Evolutionary conservation across 1,284 basidiomycete genomes (phyloP).

Genomic region (Rhodofomes roseus): DNA sequence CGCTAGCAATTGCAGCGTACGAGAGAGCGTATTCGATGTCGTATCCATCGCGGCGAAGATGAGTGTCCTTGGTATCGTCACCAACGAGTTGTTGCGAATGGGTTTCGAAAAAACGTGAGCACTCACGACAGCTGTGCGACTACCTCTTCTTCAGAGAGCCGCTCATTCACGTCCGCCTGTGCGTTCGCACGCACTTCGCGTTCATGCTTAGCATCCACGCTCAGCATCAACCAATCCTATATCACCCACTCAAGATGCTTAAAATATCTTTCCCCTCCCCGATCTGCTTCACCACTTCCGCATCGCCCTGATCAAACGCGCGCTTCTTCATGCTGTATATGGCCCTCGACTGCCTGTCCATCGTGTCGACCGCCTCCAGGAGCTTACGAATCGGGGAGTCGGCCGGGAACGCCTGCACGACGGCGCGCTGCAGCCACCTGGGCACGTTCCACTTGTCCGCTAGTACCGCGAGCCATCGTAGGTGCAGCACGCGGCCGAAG

Average conservation of each 20-base stretch:
- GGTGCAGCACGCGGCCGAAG: not conserved
- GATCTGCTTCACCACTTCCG: constrained; percentile 19
- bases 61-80: too few species aligned
- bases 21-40: not conserved
- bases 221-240: too few species aligned
- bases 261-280: constrained; percentile 27
- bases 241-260: not conserved
- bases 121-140: not conserved
- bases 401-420: not conserved
- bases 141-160: not conserved
- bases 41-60: not conserved
- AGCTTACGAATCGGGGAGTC: constrained; percentile 6
- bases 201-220: too few species aligned
- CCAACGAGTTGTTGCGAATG: too few species aligned
- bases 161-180: not conserved
- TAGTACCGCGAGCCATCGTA: not conserved
- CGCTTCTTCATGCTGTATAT: constrained; percentile 18
- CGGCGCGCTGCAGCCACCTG: not conserved
- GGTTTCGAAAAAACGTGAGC: not conserved
- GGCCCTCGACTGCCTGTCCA: constrained; percentile 9
- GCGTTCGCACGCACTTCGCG: not conserved
- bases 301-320: constrained; percentile 21
- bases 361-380: not conserved
- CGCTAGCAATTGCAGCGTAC: not conserved
- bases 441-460: not conserved